phyloP scores from a whole-genome alignment of 1,284 basidiomycete species.

The Rhodotorula sp. region DNA sequence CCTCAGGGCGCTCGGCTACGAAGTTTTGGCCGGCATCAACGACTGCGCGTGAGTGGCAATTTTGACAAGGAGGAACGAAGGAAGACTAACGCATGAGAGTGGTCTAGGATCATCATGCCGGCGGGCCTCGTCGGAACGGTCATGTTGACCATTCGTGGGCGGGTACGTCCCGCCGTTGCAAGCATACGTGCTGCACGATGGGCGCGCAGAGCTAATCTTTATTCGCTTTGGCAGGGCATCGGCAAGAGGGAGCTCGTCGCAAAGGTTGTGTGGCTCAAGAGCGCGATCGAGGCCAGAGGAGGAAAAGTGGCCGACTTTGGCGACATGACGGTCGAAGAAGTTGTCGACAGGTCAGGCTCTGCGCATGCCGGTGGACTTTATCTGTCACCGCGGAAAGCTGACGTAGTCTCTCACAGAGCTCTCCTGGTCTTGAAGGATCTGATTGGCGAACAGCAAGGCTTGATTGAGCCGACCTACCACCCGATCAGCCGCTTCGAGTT shows the following conservation, averaged over 20 bases:
- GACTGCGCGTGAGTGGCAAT: slow-evolving; percentile 41
- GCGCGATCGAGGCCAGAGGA: slow-evolving; percentile 47
- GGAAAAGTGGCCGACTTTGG: slow-evolving; percentile 49
- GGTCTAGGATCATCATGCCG: slow-evolving; percentile 47
- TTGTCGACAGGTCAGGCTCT: slow-evolving; percentile 32
- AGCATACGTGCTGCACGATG: too few relatives aligned
- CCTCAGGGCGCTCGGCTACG: slow-evolving; percentile 49
- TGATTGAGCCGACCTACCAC: slow-evolving; percentile 49
- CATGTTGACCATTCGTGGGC: slow-evolving; percentile 48
- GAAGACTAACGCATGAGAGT: neutral
- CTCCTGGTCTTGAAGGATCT: slow-evolving; percentile 48
- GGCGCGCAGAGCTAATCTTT: neutral
- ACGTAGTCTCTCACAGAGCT: slow-evolving; percentile 33
- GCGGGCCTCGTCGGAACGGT: slow-evolving; percentile 49
- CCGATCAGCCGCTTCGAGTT: slow-evolving; percentile 49
- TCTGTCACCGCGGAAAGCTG: too few relatives aligned
- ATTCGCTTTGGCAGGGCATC: slow-evolving; percentile 42
- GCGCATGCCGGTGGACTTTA: too few relatives aligned
- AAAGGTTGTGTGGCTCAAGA: slow-evolving; percentile 47
- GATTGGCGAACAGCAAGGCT: slow-evolving; percentile 44
- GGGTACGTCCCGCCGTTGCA: slow-evolving; percentile 19
- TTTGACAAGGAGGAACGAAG: too few relatives aligned
- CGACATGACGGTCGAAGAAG: slow-evolving; percentile 33
- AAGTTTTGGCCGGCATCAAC: slow-evolving; percentile 50
- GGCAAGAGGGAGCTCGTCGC: slow-evolving; percentile 48